Conservation (phyloP, 768 basidiomycete genomes). For the Pleurotus ostreatus region DNA sequence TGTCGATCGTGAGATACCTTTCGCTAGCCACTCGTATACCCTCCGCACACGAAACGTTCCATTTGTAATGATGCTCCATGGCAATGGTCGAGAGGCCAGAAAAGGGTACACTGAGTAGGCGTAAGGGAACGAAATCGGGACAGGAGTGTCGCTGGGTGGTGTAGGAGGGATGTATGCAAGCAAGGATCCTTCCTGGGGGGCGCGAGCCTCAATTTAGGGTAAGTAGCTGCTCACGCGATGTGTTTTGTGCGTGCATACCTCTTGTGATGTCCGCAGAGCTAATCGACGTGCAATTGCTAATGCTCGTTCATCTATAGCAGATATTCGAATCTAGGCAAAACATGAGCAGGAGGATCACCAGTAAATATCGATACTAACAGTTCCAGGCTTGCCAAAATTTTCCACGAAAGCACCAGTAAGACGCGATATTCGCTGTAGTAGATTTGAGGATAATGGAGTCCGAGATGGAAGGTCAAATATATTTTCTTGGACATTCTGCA, state of each 20-base stretch:
- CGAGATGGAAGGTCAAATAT: conserved; percentile 40
- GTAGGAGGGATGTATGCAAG: conserved; percentile 27
- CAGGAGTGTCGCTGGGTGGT: conserved; percentile 18
- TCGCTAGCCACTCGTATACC: conserved; percentile 54
- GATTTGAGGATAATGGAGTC: conserved; percentile 35
- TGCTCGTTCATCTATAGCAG: conserved; percentile 30
- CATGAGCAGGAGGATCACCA: conserved; percentile 4
- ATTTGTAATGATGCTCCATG: conserved; percentile 41
- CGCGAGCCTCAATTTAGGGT: conserved; percentile 8
- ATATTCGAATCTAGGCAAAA: conserved; percentile 47
- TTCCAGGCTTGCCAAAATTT: conserved; percentile 37
- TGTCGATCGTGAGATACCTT: conserved; percentile 26
- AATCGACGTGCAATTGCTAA: conserved; percentile 47
- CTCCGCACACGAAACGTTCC: conserved; percentile 57
- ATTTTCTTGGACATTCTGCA: conserved; percentile 37
- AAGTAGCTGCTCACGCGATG: not conserved
- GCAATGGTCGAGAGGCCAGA: conserved; percentile 41
- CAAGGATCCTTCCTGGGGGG: conserved; percentile 12
- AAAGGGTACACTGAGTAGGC: conserved; percentile 71
- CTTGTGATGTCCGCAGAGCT: conserved; percentile 44
- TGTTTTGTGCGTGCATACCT: conserved; percentile 33
- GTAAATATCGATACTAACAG: conserved; percentile 27
- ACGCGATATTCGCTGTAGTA: conserved; percentile 67
- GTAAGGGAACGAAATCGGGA: conserved; percentile 25
- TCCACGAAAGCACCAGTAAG: conserved; percentile 62